Evolutionary conservation across 495 filamentous ascomycete species (phyloP).

Genomic region (Ascodesmis nigricans): DNA sequence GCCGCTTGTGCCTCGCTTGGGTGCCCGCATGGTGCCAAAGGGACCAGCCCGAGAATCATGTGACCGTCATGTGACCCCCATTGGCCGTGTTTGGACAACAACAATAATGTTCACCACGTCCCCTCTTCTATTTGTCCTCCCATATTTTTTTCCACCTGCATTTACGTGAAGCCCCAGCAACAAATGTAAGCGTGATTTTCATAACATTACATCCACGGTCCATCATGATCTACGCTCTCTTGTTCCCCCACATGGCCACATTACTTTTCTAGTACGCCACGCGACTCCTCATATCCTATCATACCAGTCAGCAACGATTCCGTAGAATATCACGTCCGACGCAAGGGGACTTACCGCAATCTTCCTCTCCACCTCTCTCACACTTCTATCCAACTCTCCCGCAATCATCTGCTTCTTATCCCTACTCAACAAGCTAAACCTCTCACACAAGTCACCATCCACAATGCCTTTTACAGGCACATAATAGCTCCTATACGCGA

Average conservation of each 20-base stretch:
- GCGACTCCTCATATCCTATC: constrained; percentile 63
- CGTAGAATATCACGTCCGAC: background rate
- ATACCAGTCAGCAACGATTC: constrained; percentile 14
- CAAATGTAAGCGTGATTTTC: no score
- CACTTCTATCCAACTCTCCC: constrained; percentile 69
- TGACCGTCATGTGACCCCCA: no score
- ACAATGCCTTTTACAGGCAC: constrained; percentile 93
- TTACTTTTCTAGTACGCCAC: constrained; percentile 44
- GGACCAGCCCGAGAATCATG: no score
- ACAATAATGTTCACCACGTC: no score
- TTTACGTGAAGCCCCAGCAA: no score
- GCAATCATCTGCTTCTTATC: constrained; percentile 92
- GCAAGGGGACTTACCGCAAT: constrained; percentile 45
- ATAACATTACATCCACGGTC: no score
- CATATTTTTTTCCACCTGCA: no score
- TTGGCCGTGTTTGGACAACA: no score
- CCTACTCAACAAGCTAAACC: constrained; percentile 55
- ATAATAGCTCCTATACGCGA: constrained; percentile 90
- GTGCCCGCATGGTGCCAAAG: no score
- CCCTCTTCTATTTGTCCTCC: no score
- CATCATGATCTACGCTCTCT: no score
- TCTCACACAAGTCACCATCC: constrained; percentile 94
- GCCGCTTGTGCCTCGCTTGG: no score
- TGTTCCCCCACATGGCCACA: constrained; percentile 1
- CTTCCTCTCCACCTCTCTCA: constrained; percentile 83